Percentiles rank a stretch among this genome's conserved stretches.
phyloP scores from a whole-genome alignment of 805 yeast genomes.

The Wickerhamiella azyma region DNA sequence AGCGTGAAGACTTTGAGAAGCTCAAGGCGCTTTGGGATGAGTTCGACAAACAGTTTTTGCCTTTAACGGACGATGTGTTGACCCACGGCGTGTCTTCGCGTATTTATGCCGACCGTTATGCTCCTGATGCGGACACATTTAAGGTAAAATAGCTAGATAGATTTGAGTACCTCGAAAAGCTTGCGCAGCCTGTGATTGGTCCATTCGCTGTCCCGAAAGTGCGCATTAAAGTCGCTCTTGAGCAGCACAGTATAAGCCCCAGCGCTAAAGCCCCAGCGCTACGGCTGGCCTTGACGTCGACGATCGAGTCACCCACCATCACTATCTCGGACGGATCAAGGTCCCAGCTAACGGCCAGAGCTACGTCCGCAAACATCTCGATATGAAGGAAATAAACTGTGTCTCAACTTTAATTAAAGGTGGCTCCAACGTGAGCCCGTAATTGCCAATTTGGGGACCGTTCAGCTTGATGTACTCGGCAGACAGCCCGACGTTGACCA shows the following conservation, averaged over 20 bases:
- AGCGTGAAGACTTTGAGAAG: constrained; percentile 30
- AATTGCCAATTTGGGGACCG: too few species aligned
- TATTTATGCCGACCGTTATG: constrained; percentile 4
- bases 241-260: constrained; percentile 41
- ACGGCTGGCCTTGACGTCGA: constrained; percentile 52
- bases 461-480: too few species aligned
- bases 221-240: constrained; percentile 37
- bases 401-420: too few species aligned
- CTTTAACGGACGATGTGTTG: background rate
- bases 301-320: constrained; percentile 65
- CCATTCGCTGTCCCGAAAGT: constrained; percentile 28
- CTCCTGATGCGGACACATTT: background rate
- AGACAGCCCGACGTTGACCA: too few species aligned
- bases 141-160: background rate
- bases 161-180: constrained; percentile 8
- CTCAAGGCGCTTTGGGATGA: constrained; percentile 37
- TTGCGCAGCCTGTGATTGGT: constrained; percentile 24
- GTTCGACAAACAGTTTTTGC: constrained; percentile 15
- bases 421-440: too few species aligned
- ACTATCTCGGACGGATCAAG: constrained; percentile 34
- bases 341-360: constrained; percentile 38
- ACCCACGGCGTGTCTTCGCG: constrained; percentile 4
- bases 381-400: too few species aligned
- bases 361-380: constrained; percentile 32
- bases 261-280: constrained; percentile 55